These are phyloP conservation scores for Paraconiothyrium sp. DNA, from an alignment of 2,329 filamentous ascomycete species.

Conservation along the genomic window DNA sequence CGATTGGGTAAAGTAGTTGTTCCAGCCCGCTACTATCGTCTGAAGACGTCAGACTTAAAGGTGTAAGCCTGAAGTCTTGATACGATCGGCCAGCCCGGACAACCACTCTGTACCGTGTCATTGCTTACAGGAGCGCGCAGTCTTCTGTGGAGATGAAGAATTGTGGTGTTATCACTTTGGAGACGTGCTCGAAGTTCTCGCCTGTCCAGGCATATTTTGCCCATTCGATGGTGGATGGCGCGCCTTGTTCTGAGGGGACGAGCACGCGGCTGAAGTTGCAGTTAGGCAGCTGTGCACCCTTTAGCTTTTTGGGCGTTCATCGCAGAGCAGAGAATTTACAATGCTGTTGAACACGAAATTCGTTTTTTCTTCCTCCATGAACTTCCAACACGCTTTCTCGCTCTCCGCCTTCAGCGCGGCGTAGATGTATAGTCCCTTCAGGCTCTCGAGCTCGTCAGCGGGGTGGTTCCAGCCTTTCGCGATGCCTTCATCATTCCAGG, in stretches of 20 bases:
- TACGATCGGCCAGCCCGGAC: too few species aligned
- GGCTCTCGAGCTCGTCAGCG: slow-evolving; percentile 25
- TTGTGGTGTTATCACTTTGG: slow-evolving; percentile 47
- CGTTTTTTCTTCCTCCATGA: slow-evolving; percentile 55
- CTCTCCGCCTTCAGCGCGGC: slow-evolving; percentile 58
- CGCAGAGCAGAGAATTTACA: slow-evolving; percentile 23
- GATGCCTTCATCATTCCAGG: slow-evolving; percentile 51
- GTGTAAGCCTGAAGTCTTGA: too few species aligned
- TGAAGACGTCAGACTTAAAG: too few species aligned
- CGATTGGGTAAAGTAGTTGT: too few species aligned
- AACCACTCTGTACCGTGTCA: too few species aligned
- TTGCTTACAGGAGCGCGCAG: slow-evolving; percentile 51
- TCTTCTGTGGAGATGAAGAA: slow-evolving; percentile 38
- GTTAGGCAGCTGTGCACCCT: slow-evolving; percentile 35
- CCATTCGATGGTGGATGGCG: slow-evolving; percentile 41
- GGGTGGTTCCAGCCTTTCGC: slow-evolving; percentile 44
- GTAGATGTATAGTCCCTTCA: slow-evolving; percentile 49
- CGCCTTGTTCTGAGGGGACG: slow-evolving; percentile 44
- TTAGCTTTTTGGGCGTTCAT: too few species aligned
- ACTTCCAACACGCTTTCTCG: slow-evolving; percentile 60
- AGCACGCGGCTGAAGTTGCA: slow-evolving; percentile 50
- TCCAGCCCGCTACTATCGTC: too few species aligned
- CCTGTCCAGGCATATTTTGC: slow-evolving; percentile 32
- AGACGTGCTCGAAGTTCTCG: slow-evolving; percentile 56
- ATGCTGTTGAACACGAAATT: slow-evolving; percentile 56